Evolutionary conservation across 2,329 filamentous ascomycete species (phyloP).

Genomic region (Talaromyces marneffei): DNA sequence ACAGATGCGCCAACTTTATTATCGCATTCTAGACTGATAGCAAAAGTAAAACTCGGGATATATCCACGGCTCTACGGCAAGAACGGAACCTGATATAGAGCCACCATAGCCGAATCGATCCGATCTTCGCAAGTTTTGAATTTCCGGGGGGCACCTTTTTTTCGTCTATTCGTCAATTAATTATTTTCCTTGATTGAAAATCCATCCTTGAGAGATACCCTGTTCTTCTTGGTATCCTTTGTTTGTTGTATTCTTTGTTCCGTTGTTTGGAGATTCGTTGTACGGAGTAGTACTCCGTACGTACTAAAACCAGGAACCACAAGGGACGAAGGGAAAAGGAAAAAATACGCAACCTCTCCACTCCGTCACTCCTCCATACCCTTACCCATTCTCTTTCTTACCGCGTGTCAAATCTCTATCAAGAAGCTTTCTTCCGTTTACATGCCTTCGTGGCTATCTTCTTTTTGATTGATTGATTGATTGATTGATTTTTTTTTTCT

Average conservation of each 20-base stretch:
- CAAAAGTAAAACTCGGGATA: background rate
- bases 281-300: no score
- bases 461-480: background rate
- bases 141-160: no score
- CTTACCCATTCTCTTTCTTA: background rate
- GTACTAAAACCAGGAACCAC: no score
- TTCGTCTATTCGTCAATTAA: background rate
- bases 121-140: background rate
- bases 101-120: slow-evolving; percentile 3
- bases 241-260: background rate
- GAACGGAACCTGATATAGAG: background rate
- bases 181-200: background rate
- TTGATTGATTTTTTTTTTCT: background rate
- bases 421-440: background rate
- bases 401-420: background rate
- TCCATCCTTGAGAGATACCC: background rate
- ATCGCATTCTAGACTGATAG: background rate
- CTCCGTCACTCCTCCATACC: slow-evolving; percentile 4
- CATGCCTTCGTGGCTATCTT: background rate
- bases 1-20: background rate
- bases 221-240: background rate
- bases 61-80: slow-evolving; percentile 1
- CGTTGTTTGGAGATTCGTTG: background rate
- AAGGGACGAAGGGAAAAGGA: background rate
- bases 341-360: slow-evolving; percentile 2